phyloP scores from a whole-genome alignment of 495 filamentous ascomycete species.

The Choiromyces venosus region DNA sequence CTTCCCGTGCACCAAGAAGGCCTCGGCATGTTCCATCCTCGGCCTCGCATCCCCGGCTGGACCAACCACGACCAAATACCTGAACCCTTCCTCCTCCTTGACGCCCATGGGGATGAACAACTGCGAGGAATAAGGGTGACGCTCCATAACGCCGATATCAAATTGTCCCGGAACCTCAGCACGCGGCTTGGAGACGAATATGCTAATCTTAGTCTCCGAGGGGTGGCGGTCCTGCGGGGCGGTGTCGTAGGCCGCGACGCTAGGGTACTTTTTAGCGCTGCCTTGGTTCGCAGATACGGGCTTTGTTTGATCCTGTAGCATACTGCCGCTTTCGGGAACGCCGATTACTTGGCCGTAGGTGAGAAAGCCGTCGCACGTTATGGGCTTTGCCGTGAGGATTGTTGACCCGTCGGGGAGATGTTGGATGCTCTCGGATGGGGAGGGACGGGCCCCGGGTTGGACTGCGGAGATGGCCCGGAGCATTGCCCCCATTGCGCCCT shows the following conservation, averaged over 20 bases:
- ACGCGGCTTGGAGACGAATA: constrained; percentile 83
- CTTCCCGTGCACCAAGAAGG: constrained; percentile 70
- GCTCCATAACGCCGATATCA: constrained; percentile 71
- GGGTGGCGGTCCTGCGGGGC: constrained; percentile 57
- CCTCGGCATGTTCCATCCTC: constrained; percentile 62
- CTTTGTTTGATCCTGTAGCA: background rate
- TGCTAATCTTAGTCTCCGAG: constrained; percentile 65
- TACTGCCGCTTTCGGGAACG: background rate
- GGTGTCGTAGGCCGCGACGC: constrained; percentile 72
- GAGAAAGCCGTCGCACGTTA: background rate
- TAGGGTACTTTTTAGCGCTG: constrained; percentile 76
- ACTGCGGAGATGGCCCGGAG: background rate
- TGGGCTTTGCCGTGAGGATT: background rate
- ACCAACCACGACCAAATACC: constrained; percentile 86
- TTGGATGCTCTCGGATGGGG: background rate
- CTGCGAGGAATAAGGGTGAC: constrained; percentile 90
- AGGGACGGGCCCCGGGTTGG: background rate
- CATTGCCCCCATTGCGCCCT: background rate
- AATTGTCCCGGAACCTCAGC: constrained; percentile 46
- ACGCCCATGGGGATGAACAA: constrained; percentile 79
- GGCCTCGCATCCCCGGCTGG: constrained; percentile 52
- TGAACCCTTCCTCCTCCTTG: constrained; percentile 36
- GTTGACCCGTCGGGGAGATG: background rate
- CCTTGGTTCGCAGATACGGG: constrained; percentile 64
- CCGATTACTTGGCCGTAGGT: background rate